Conservation (phyloP, 179 eudicot genomes). For the Beta lomatogona region DNA sequence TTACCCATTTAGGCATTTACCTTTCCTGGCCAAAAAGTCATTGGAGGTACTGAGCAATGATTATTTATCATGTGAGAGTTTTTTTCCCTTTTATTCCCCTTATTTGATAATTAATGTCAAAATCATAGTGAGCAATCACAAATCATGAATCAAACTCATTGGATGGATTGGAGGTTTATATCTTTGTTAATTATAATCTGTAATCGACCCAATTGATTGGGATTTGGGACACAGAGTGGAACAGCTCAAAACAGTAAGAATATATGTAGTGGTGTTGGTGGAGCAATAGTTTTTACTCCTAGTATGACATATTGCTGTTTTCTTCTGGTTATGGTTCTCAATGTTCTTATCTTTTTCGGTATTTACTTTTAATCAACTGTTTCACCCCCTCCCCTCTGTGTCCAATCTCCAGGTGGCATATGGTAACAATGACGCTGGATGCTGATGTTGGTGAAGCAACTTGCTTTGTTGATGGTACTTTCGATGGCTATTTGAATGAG, state of each 20-base stretch:
- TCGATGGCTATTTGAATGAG: conserved; percentile 80
- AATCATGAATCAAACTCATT: too few relatives aligned
- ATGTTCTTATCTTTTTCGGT: background rate
- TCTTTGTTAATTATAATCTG: background rate
- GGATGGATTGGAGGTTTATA: background rate
- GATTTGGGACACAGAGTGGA: background rate
- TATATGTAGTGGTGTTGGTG: background rate
- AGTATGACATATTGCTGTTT: background rate
- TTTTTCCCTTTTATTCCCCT: background rate
- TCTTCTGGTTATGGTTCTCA: background rate
- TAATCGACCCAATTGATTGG: background rate
- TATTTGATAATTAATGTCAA: background rate
- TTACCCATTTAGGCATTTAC: too few relatives aligned
- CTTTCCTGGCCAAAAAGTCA: too few relatives aligned
- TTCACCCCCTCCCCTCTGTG: conserved; percentile 6
- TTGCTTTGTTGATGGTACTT: conserved; percentile 90
- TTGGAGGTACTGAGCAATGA: too few relatives aligned
- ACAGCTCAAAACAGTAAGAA: background rate
- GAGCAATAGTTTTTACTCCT: background rate
- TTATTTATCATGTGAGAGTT: too few relatives aligned
- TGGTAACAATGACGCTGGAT: conserved; percentile 86
- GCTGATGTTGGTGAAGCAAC: conserved; percentile 96
- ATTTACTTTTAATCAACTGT: conserved; percentile 6
- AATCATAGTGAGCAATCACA: background rate
- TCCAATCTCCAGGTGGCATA: conserved; percentile 81